Evolutionary conservation across 176 grass and related monocot species (phyloP).

Genomic region (Eragrostis nindensis): DNA sequence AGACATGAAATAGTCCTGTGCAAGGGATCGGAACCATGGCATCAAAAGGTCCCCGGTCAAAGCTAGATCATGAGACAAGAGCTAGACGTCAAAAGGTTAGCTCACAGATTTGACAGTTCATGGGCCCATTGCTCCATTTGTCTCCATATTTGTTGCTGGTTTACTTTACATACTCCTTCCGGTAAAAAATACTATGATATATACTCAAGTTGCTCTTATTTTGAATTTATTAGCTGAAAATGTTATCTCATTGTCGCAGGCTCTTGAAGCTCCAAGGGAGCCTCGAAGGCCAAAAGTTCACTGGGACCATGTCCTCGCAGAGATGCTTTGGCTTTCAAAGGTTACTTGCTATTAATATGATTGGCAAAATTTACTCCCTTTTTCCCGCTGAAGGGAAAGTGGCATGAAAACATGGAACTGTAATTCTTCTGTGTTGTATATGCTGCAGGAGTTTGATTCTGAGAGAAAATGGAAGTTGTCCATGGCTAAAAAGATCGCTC

Average conservation of each 20-base stretch:
- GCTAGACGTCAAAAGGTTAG: conserved; percentile 95
- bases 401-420: neutral
- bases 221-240: conserved; percentile 1
- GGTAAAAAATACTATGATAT: neutral
- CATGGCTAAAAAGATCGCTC: conserved; percentile 90
- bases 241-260: conserved; percentile 44
- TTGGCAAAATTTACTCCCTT: neutral
- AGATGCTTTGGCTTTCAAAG: conserved; percentile 96
- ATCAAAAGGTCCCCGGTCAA: conserved; percentile 94
- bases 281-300: conserved; percentile 88
- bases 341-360: conserved; percentile 47
- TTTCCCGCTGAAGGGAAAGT: neutral
- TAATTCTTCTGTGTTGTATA: conserved; percentile 13
- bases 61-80: conserved; percentile 91
- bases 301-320: conserved; percentile 96
- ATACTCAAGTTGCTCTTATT: neutral
- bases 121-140: conserved; percentile 19
- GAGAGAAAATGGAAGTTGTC: conserved; percentile 99
- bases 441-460: conserved; percentile 86
- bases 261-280: conserved; percentile 89
- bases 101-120: conserved; percentile 38
- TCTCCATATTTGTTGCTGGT: conserved; percentile 9
- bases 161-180: conserved; percentile 3
- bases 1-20: conserved; percentile 38
- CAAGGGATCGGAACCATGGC: conserved; percentile 72